Conservation (phyloP, 805 yeast genomes). For the Osmozyma mogii region DNA sequence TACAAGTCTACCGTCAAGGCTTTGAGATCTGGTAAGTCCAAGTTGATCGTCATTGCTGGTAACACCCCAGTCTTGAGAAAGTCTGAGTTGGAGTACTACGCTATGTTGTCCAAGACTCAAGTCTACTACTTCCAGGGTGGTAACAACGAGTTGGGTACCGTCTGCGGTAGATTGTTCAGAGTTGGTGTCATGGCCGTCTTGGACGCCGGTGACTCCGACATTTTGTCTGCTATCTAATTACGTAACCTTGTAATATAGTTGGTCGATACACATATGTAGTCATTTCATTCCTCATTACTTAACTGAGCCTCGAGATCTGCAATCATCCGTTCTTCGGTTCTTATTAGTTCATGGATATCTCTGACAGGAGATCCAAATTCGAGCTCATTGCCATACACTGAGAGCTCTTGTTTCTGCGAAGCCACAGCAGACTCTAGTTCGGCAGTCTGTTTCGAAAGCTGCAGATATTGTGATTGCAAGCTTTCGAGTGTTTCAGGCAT, state of each 20-base stretch:
- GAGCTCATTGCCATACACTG: too few species aligned
- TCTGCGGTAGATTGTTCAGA: slow-evolving; percentile 99
- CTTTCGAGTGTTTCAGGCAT: not conserved
- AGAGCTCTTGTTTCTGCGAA: not conserved
- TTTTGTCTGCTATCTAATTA: slow-evolving; percentile 62
- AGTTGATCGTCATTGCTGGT: slow-evolving; percentile 95
- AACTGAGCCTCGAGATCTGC: too few species aligned
- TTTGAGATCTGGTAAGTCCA: slow-evolving; percentile 97
- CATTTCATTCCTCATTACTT: too few species aligned
- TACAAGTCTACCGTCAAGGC: slow-evolving; percentile 98
- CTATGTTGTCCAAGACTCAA: slow-evolving; percentile 97
- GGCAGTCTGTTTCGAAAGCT: not conserved
- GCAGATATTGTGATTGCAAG: not conserved
- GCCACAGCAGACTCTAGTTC: not conserved
- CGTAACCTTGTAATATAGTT: too few species aligned
- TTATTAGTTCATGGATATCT: too few species aligned
- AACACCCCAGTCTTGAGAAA: slow-evolving; percentile 99
- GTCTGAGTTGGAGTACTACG: slow-evolving; percentile 99
- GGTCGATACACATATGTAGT: too few species aligned
- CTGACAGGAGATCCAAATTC: too few species aligned
- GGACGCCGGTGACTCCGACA: slow-evolving; percentile 99
- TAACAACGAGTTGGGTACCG: slow-evolving; percentile 99
- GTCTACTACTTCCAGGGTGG: slow-evolving; percentile 99
- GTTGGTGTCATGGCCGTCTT: slow-evolving; percentile 94
- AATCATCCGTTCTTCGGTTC: too few species aligned